Conservation (phyloP, 2,329 filamentous ascomycete genomes). For the Fusarium falciforme region DNA sequence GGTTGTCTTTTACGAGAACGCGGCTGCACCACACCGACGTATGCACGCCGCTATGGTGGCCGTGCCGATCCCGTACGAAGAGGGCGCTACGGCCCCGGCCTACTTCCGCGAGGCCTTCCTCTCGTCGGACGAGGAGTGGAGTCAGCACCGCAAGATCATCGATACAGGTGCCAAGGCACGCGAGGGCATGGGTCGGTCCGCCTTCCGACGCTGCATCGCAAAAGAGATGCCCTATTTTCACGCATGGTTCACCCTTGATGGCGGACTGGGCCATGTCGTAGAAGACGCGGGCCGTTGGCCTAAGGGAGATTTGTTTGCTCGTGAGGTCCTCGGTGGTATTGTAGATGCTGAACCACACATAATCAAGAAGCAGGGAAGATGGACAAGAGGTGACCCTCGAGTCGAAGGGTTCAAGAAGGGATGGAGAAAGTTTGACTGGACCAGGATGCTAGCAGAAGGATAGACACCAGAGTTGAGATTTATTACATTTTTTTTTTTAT, state of each 20-base stretch:
- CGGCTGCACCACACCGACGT: conserved; percentile 80
- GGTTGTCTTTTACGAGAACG: conserved; percentile 98
- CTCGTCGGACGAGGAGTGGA: conserved; percentile 90
- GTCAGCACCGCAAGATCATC: conserved; percentile 93
- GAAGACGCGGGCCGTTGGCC: conserved; percentile 91
- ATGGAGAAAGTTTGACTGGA: conserved; percentile 96
- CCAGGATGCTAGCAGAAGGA: conserved; percentile 63
- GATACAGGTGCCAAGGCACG: conserved; percentile 78
- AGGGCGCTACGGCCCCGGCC: conserved; percentile 91
- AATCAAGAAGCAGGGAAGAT: conserved; percentile 90
- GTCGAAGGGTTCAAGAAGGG: conserved; percentile 82
- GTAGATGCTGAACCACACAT: conserved; percentile 83
- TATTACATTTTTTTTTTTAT: background rate
- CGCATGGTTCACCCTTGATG: conserved; percentile 93
- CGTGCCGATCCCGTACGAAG: conserved; percentile 87
- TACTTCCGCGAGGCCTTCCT: conserved; percentile 97
- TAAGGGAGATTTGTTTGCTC: conserved; percentile 88
- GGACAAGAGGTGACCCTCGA: conserved; percentile 76
- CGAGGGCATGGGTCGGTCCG: conserved; percentile 77
- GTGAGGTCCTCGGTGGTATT: conserved; percentile 94
- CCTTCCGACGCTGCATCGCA: conserved; percentile 84
- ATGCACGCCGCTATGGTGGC: conserved; percentile 87
- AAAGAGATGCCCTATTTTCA: conserved; percentile 99
- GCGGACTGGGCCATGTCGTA: conserved; percentile 90
- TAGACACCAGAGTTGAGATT: background rate